Evolutionary conservation across 2,329 filamentous ascomycete species (phyloP).

Genomic region (Diaporthe vexans): DNA sequence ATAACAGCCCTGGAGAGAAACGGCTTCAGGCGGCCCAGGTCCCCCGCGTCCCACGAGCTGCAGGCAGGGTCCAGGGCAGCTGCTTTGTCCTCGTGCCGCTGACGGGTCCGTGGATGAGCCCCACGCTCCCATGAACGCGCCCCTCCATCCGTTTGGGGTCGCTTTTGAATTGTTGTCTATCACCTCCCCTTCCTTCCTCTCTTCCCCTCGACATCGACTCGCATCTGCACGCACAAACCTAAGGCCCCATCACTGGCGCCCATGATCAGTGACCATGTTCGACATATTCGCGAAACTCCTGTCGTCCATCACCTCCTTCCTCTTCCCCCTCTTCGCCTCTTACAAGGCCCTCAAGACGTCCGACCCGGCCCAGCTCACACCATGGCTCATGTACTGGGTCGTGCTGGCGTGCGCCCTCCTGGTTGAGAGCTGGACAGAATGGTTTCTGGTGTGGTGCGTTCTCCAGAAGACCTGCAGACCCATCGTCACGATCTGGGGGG

Average conservation of each 20-base stretch:
- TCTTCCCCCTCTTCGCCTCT: conserved; percentile 96
- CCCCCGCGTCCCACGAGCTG: conserved; percentile 25
- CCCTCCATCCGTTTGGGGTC: conserved; percentile 7
- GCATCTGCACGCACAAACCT: conserved; percentile 30
- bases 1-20: not conserved
- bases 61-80: conserved; percentile 38
- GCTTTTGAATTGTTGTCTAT: conserved; percentile 1
- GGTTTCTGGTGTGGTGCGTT: conserved; percentile 83
- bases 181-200: not conserved
- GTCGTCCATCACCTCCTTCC: conserved; percentile 82
- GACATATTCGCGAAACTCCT: conserved; percentile 59
- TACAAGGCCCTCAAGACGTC: conserved; percentile 97
- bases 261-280: conserved; percentile 40
- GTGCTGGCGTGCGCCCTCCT: conserved; percentile 86
- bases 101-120: conserved; percentile 20
- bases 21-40: conserved; percentile 24
- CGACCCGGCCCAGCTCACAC: conserved; percentile 88
- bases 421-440: conserved; percentile 88
- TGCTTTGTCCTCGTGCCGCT: conserved; percentile 37
- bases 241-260: conserved; percentile 30
- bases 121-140: conserved; percentile 15
- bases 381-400: conserved; percentile 99
- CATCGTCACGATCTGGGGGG: not conserved
- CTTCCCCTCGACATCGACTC: not conserved
- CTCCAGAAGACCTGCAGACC: not conserved